Evolutionary conservation across 805 yeast genomes (phyloP).

Genomic region (Wickerhamomyces alni): DNA sequence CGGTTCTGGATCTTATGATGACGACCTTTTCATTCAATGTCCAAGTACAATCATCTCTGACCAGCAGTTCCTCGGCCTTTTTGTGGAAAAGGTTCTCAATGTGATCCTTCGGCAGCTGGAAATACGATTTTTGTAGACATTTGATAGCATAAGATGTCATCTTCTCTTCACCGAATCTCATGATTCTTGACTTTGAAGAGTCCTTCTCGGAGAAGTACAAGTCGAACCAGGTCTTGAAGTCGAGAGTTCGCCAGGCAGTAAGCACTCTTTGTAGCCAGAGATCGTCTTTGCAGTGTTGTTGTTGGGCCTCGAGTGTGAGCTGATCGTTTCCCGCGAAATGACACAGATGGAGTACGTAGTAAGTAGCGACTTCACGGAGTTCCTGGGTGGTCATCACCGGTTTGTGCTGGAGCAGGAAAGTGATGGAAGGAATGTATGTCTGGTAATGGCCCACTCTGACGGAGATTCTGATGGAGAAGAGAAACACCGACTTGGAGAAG

Average conservation of each 20-base stretch:
- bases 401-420: conserved; percentile 23
- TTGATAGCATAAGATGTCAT: conserved; percentile 29
- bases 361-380: conserved; percentile 32
- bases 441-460: conserved; percentile 46
- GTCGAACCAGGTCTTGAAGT: conserved; percentile 29
- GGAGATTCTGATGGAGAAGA: conserved; percentile 44
- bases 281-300: conserved; percentile 27
- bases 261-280: conserved; percentile 29
- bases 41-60: conserved; percentile 12
- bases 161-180: conserved; percentile 35
- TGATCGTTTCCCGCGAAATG: conserved; percentile 20
- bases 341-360: conserved; percentile 38
- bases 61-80: conserved; percentile 2
- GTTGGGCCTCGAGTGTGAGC: conserved; percentile 12
- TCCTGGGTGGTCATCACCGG: conserved; percentile 27
- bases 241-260: conserved; percentile 25
- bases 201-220: conserved; percentile 17
- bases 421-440: conserved; percentile 50
- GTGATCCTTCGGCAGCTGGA: conserved; percentile 20
- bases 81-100: conserved; percentile 10
- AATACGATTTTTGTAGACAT: conserved; percentile 34
- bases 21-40: conserved; percentile 6
- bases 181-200: conserved; percentile 22
- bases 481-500: conserved; percentile 40
- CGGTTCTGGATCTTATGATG: conserved; percentile 8